Percentiles rank a stretch among this genome's conserved stretches.
Evolutionary conservation across 1,284 basidiomycete genomes (phyloP).

Genomic region (Melampsora allii-populina): DNA sequence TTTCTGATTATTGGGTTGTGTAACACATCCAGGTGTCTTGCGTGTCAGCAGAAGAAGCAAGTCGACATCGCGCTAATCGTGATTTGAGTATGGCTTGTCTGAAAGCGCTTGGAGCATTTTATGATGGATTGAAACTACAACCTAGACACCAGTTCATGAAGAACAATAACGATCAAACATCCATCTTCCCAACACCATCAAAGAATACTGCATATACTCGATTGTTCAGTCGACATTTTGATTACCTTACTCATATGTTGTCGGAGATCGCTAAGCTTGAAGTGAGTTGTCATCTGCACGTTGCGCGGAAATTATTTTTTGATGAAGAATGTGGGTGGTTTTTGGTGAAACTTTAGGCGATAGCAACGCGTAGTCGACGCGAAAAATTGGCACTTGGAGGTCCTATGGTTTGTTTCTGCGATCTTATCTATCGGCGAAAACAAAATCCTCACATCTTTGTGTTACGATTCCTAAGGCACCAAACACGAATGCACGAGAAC

Average conservation of each 20-base stretch:
- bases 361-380: conserved; percentile 30
- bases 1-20: neutral
- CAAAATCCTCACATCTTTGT: neutral
- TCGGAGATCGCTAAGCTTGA: conserved; percentile 36
- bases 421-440: neutral
- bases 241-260: conserved; percentile 38
- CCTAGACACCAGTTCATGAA: conserved; percentile 56
- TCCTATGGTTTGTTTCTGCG: neutral
- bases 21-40: conserved; percentile 26
- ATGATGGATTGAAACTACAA: conserved; percentile 70
- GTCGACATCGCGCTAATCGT: conserved; percentile 70
- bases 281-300: conserved; percentile 1
- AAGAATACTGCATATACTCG: conserved; percentile 12
- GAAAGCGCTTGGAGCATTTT: conserved; percentile 67
- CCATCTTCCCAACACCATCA: neutral
- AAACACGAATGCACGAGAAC: neutral
- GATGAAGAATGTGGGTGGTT: neutral
- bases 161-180: neutral
- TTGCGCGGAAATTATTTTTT: neutral
- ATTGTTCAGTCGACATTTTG: conserved; percentile 42
- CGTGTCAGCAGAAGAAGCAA: conserved; percentile 54
- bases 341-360: conserved; percentile 12
- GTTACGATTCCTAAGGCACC: neutral
- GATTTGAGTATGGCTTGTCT: conserved; percentile 72
- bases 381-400: conserved; percentile 26